Evolutionary conservation across 768 basidiomycete genomes (phyloP), one percentile per base, ranked within the genome.

Genomic region (Boletus subcaerulescens): DNA sequence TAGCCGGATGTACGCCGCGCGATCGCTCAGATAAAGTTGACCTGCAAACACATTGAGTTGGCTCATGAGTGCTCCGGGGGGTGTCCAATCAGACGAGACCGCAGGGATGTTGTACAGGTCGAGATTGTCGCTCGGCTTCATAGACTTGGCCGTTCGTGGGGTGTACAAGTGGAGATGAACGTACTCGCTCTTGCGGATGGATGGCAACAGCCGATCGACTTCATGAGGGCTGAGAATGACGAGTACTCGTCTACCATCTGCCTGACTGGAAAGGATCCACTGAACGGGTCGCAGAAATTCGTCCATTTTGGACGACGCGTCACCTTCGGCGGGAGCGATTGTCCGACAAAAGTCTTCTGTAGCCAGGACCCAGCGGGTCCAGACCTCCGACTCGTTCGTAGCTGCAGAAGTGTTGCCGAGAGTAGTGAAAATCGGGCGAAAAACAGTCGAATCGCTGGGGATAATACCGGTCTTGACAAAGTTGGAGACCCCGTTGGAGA

Each of bases 11-110:
- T 79, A 80, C 2, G 70, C 60, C 12, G 51, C 53, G 20, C 69
- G 60, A 24, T 73, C 60, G 14, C 61, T 62, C 36, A 78, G 52
- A 52, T 74, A 80, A 3, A 80, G 66, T 50, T 80, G 77, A 3
- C 77, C 79, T 13, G 77, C 75, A 58, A 74, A 78, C 29, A 79
- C 57, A 41, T 75, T 77, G 38, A 80, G 63, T 46, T 78, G 76
- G 26, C 46, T 49, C 26, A 66, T 68, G 13, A 64, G 45, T 12
- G 53, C 38, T 3, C 48, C 36, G 2, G 55, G 46, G 0, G 63
- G 54, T 7, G 44, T 48, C 60, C 66, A 68, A 10, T 42, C 42
- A 3, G 29, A 18, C 1, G 70, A 56, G 3, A 68, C 45, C 5
- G 55, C 7, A 2, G 69, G 71, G 11, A 71, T 45, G 29, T 11